Conservation (phyloP, 2,329 filamentous ascomycete species). For the Colletotrichum sp. region DNA sequence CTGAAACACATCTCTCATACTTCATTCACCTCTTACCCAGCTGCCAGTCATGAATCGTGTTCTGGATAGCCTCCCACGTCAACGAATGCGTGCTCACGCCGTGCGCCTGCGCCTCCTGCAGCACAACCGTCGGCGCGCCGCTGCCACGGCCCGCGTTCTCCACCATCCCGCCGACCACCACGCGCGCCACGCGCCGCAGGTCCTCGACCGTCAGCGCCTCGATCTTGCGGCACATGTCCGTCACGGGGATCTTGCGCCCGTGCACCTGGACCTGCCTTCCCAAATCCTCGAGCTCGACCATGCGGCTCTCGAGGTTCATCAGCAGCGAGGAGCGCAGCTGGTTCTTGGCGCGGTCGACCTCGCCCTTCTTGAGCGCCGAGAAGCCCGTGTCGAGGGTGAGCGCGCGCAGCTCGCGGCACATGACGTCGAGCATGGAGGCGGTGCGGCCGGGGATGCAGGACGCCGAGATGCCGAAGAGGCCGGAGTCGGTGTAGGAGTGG, state of each 20-base stretch:
- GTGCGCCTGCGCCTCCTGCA: conserved; percentile 86
- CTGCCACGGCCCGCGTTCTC: conserved; percentile 78
- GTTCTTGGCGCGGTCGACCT: conserved; percentile 95
- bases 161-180: conserved; percentile 79
- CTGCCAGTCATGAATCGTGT: conserved; percentile 82
- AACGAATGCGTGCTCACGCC: conserved; percentile 71
- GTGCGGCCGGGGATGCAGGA: conserved; percentile 82
- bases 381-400: conserved; percentile 80
- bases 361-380: conserved; percentile 70
- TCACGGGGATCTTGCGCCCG: conserved; percentile 87
- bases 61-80: conserved; percentile 89
- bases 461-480: conserved; percentile 91
- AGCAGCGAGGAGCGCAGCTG: conserved; percentile 87
- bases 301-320: conserved; percentile 96
- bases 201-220: conserved; percentile 81
- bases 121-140: conserved; percentile 89
- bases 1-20: neutral
- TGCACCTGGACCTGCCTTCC: conserved; percentile 97
- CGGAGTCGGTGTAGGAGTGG: conserved; percentile 95
- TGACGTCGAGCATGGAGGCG: conserved; percentile 87
- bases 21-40: conserved; percentile 61
- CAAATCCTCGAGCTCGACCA: conserved; percentile 97
- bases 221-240: conserved; percentile 91
- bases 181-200: conserved; percentile 78
- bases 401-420: conserved; percentile 86